A percentile compares a stretch with the other conserved stretches of the same genome.
Conservation (phyloP, 768 basidiomycete species). For the Mycena vitilis region DNA sequence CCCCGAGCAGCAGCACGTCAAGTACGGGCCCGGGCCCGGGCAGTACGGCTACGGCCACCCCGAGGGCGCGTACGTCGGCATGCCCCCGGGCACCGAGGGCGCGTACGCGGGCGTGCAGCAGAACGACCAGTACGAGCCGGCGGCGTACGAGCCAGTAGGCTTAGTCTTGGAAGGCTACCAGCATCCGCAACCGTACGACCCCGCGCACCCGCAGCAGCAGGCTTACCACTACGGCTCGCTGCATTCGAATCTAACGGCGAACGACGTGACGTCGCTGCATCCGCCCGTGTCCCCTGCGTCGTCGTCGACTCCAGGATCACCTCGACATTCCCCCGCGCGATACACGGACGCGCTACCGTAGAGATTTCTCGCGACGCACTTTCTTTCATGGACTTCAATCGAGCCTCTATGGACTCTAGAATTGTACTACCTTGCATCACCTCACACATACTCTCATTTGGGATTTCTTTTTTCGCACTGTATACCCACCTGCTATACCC, state of each 20-base stretch:
- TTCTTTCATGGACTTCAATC: background rate
- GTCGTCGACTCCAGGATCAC: background rate
- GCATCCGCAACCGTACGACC: too few species aligned
- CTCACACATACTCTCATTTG: background rate
- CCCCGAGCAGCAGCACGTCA: constrained; percentile 26
- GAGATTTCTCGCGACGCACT: background rate
- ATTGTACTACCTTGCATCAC: too few species aligned
- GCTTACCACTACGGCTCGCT: constrained; percentile 19
- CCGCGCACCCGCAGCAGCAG: background rate
- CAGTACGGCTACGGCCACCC: background rate
- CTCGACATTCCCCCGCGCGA: background rate
- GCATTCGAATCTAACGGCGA: constrained; percentile 21
- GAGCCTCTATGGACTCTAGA: too few species aligned
- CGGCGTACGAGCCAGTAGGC: too few species aligned
- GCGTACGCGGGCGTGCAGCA: background rate
- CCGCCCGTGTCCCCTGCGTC: background rate
- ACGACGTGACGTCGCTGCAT: constrained; percentile 21
- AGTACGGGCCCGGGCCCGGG: constrained; percentile 23
- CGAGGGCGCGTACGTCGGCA: background rate
- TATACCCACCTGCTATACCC: background rate
- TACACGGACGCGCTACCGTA: constrained; percentile 17
- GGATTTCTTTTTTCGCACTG: background rate
- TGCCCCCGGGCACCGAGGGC: background rate
- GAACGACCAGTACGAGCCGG: background rate
- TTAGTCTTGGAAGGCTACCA: too few species aligned